Evolutionary conservation across 306 rosid genomes (phyloP), one percentile per base, ranked within the genome.

Genomic region (Cucurbita argyrosperma): DNA sequence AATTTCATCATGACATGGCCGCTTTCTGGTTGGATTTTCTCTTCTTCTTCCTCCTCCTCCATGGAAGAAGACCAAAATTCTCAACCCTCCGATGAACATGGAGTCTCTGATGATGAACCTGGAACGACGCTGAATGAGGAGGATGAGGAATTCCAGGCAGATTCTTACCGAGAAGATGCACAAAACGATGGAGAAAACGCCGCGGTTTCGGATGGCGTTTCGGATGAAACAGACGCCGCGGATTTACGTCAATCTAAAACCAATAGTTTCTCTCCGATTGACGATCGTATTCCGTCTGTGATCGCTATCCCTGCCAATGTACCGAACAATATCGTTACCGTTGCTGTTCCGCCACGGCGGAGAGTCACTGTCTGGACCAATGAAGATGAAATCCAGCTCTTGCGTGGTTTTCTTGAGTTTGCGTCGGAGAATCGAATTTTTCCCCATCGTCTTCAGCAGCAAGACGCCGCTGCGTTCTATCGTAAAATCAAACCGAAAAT

Each of bases 41-140:
- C 78, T 37, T 75, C 78, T n/a, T 61, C 70, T 15, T 75, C 78
- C 0, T 59, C 70, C 37, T 75, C 78, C 10, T 60, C 78, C n/a
- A 30, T 57, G 46, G 71, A 75, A 35, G 60, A 75, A 30, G 78
- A 75, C 8, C 72, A 75, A 10, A 54, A 62, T 60, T 26, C 39
- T 1, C 56, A 59, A 19, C 15, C 9, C 77, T 7, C 30, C 23
- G 26, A 57, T n/a, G 66, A 56, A 21, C 30, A 21, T 18, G 70
- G 16, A 21, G 35, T 16, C 77, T 7, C 30, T 14, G 43, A 43
- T 14, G 43, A 43, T 10, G 66, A 56, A 21, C 30, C 14, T 11
- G 69, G 16, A 42, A 61, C 42, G 16, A 14, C 26, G 4, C 16
- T 37, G 0, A 8, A 51, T 2, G 21, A 30, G 13, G 43, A 50